phyloP scores from a whole-genome alignment of 495 filamentous ascomycete genomes.

The Neurospora sp. region DNA sequence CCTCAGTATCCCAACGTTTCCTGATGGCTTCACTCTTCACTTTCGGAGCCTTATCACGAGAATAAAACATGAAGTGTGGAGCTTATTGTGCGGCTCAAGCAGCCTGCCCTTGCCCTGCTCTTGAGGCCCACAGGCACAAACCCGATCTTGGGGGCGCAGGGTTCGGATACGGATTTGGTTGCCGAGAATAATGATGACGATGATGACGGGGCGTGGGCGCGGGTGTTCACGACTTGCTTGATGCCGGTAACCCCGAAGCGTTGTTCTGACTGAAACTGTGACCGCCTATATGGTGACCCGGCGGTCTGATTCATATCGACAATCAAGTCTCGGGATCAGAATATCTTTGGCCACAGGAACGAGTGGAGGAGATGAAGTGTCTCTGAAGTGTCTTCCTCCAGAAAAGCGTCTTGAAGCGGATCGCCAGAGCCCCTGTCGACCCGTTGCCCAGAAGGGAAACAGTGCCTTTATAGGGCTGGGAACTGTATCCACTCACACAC shows the following conservation, averaged over 20 bases:
- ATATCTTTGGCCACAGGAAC: not conserved
- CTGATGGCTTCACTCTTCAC: not conserved
- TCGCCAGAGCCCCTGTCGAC: not conserved
- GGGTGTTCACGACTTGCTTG: not conserved
- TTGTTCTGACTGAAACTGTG: not conserved
- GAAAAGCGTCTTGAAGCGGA: not conserved
- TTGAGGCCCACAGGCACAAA: not conserved
- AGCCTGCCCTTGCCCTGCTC: not conserved
- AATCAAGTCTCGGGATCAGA: not conserved
- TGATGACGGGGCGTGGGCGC: not conserved
- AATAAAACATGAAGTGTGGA: not conserved
- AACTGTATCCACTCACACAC: not conserved
- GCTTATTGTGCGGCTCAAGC: not conserved
- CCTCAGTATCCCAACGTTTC: not conserved
- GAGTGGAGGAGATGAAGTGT: not conserved
- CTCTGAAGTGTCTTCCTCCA: not conserved
- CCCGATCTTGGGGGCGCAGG: not conserved
- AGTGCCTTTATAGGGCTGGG: not conserved
- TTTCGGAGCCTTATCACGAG: not conserved
- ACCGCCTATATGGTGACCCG: not conserved
- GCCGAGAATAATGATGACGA: not conserved
- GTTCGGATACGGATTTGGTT: not conserved
- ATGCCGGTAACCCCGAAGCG: not conserved
- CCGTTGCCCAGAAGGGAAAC: not conserved
- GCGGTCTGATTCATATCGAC: not conserved